These are phyloP conservation scores for Monilinia aucupariae DNA, from an alignment of 2,329 filamentous ascomycete genomes.

Conservation along the genomic window DNA sequence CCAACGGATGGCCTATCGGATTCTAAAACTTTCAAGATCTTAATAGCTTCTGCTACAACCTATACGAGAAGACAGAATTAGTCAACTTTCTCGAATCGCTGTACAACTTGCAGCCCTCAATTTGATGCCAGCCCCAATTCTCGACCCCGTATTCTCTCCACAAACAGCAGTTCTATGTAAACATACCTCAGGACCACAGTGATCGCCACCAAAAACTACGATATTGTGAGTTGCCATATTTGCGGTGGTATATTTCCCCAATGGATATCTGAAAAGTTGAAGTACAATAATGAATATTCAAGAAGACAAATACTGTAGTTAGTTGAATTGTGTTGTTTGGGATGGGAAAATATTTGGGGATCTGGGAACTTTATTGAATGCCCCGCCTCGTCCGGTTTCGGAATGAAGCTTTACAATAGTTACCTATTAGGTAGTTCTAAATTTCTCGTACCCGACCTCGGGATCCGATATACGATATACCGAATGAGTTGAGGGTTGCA, in stretches of 20 bases:
- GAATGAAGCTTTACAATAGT: not conserved
- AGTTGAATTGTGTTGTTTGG: not conserved
- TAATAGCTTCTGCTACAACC: conserved; percentile 80
- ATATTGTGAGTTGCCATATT: conserved; percentile 68
- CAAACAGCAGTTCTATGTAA: not conserved
- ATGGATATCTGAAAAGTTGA: not conserved
- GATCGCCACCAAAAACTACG: conserved; percentile 77
- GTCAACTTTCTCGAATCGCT: not conserved
- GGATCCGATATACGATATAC: not conserved
- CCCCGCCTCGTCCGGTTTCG: conserved; percentile 7
- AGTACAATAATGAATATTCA: not conserved
- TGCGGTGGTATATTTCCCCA: conserved; percentile 23
- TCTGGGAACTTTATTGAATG: conserved; percentile 5
- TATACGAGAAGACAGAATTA: conserved; percentile 33
- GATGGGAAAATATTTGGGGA: not conserved
- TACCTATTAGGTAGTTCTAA: not conserved
- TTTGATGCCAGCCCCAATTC: not conserved
- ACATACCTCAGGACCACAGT: conserved; percentile 77
- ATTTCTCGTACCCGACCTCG: not conserved
- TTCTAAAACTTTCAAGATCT: conserved; percentile 79
- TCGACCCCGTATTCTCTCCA: not conserved
- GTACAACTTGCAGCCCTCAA: not conserved
- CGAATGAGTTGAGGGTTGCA: not conserved
- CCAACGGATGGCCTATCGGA: conserved; percentile 55
- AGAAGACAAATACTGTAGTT: not conserved